Conservation (phyloP, 192 early-diverging fungal species). For the Glomus cerebriforme region DNA sequence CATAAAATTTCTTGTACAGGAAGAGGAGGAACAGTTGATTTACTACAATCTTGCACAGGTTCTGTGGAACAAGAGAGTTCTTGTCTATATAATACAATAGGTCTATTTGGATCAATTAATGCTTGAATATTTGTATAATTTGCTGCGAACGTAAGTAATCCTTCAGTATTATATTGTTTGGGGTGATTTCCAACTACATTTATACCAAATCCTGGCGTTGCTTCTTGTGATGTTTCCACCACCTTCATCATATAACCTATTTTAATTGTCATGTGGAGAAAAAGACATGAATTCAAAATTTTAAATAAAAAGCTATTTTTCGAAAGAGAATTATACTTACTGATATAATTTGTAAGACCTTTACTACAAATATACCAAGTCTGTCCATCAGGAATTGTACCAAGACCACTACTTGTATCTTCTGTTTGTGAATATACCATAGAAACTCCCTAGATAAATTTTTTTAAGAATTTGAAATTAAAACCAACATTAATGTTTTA, state of each 20-base stretch:
- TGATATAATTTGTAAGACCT: not conserved
- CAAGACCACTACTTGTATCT: not conserved
- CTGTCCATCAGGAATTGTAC: not conserved
- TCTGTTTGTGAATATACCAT: not conserved
- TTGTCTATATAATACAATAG: not conserved
- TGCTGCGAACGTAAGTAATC: not conserved
- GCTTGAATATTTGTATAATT: not conserved
- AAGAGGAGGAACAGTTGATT: not conserved
- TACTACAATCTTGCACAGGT: not conserved
- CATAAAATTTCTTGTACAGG: not conserved
- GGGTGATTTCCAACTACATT: not conserved
- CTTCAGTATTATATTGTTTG: not conserved
- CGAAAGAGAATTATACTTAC: not conserved
- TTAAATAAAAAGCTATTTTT: not conserved
- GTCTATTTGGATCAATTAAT: not conserved
- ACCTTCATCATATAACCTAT: not conserved
- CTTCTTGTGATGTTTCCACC: not conserved
- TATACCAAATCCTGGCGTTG: not conserved
- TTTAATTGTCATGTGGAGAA: too few relatives aligned
- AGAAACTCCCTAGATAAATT: not conserved
- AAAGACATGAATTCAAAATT: not conserved
- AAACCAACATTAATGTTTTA: too few relatives aligned
- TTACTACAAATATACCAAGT: conserved; percentile 7
- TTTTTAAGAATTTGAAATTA: too few relatives aligned
- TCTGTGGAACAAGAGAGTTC: not conserved